Percentiles rank a stretch among this genome's conserved stretches.
Evolutionary conservation across 208 protist species (phyloP).

Genomic region (Trichomonas gallinae): DNA sequence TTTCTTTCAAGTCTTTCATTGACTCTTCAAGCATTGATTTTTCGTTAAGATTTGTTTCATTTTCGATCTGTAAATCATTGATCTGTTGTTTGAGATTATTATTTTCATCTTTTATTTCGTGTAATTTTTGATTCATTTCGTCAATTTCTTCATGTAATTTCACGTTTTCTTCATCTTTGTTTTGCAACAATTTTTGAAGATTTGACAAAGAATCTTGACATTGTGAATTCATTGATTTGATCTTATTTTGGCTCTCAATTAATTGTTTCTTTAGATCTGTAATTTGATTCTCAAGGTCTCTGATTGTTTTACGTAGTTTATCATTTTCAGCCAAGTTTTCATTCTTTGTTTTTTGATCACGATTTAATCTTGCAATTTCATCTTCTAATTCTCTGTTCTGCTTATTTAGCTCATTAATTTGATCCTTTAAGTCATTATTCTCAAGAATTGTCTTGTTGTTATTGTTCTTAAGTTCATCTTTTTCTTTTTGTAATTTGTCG

Average conservation of each 20-base stretch:
- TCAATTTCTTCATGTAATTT: background rate
- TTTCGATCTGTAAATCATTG: too few relatives aligned
- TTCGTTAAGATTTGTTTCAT: too few relatives aligned
- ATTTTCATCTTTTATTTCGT: background rate
- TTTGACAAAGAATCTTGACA: too few relatives aligned
- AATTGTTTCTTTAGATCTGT: background rate
- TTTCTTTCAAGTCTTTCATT: background rate
- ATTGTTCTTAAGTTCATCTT: background rate
- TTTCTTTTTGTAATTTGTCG: background rate
- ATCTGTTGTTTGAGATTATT: background rate
- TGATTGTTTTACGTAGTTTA: too few relatives aligned
- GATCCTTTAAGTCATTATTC: background rate
- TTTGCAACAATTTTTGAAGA: too few relatives aligned
- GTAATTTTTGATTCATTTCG: background rate
- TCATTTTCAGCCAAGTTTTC: background rate
- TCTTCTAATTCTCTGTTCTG: background rate
- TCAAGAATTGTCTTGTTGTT: background rate
- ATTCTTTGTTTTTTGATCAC: background rate
- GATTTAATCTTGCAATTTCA: background rate
- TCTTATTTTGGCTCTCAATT: background rate
- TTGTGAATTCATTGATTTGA: too few relatives aligned
- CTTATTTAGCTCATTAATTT: background rate
- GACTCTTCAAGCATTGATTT: background rate
- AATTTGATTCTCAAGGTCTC: background rate
- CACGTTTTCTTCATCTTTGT: too few relatives aligned